Evolutionary conservation across 2,329 filamentous ascomycete genomes (phyloP).

Genomic region (Venturia pyrina): DNA sequence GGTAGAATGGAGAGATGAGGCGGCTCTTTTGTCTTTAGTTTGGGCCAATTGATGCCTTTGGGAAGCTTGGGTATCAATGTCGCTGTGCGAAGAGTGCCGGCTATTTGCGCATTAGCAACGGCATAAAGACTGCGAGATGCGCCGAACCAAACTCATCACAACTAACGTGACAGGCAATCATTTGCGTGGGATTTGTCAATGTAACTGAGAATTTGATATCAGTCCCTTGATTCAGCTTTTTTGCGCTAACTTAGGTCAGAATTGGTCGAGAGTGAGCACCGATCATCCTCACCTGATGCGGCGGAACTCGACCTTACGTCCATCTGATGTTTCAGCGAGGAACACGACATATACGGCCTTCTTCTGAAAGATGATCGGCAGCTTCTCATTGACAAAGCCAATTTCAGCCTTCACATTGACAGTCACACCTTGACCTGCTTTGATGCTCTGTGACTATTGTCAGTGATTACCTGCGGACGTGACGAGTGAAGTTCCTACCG

Average conservation of each 20-base stretch:
- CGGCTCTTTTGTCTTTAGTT: slow-evolving; percentile 7
- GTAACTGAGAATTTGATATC: slow-evolving; percentile 50
- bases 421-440: slow-evolving; percentile 36
- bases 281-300: slow-evolving; percentile 40
- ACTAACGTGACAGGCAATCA: slow-evolving; percentile 59
- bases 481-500: slow-evolving; percentile 26
- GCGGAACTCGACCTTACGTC: slow-evolving; percentile 58
- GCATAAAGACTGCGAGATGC: not conserved
- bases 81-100: slow-evolving; percentile 46
- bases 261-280: slow-evolving; percentile 12
- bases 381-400: slow-evolving; percentile 59
- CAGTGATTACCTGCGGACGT: slow-evolving; percentile 7
- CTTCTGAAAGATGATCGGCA: slow-evolving; percentile 51
- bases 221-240: slow-evolving; percentile 51
- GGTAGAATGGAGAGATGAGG: not conserved
- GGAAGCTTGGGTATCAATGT: slow-evolving; percentile 42
- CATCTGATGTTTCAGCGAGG: slow-evolving; percentile 61
- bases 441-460: slow-evolving; percentile 18
- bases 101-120: slow-evolving; percentile 23
- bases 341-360: slow-evolving; percentile 61
- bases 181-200: slow-evolving; percentile 44
- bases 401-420: slow-evolving; percentile 57
- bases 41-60: slow-evolving; percentile 31
- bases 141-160: slow-evolving; percentile 70
- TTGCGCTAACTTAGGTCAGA: slow-evolving; percentile 45